phyloP scores from a whole-genome alignment of 2,329 filamentous ascomycete genomes.

The Calonectria multiphialidica region DNA sequence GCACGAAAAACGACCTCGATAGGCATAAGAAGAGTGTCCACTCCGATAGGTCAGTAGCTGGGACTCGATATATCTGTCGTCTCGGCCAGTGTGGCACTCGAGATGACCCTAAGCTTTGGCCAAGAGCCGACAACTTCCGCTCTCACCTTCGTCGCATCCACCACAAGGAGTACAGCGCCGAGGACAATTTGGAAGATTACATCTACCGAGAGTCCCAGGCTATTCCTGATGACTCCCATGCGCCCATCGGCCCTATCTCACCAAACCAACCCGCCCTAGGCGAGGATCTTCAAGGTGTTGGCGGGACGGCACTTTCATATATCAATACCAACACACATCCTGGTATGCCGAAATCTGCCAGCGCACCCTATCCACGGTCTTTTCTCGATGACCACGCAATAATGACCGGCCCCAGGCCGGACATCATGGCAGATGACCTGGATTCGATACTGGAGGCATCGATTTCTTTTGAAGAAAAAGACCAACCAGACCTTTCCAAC shows the following conservation, averaged over 20 bases:
- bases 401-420: not conserved
- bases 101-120: conserved; percentile 74
- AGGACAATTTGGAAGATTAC: conserved; percentile 55
- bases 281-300: conserved; percentile 42
- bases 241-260: conserved; percentile 9
- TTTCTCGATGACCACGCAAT: conserved; percentile 11
- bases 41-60: conserved; percentile 53
- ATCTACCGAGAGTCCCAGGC: conserved; percentile 35
- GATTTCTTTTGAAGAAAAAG: conserved; percentile 29
- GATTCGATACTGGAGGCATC: conserved; percentile 22
- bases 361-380: not conserved
- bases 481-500: conserved; percentile 26
- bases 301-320: conserved; percentile 41
- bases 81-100: conserved; percentile 41
- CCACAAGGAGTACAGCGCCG: conserved; percentile 47
- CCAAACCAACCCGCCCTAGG: conserved; percentile 28
- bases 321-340: conserved; percentile 28
- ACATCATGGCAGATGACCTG: conserved; percentile 16
- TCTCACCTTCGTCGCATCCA: conserved; percentile 82
- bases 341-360: conserved; percentile 30
- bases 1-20: conserved; percentile 84
- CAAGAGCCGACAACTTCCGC: conserved; percentile 87
- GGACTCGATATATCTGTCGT: conserved; percentile 41
- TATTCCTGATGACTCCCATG: not conserved
- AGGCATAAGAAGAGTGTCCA: conserved; percentile 83